These are phyloP conservation scores for Leishmania tarentolae DNA, from an alignment of 208 protist genomes.

Conservation along the genomic window DNA sequence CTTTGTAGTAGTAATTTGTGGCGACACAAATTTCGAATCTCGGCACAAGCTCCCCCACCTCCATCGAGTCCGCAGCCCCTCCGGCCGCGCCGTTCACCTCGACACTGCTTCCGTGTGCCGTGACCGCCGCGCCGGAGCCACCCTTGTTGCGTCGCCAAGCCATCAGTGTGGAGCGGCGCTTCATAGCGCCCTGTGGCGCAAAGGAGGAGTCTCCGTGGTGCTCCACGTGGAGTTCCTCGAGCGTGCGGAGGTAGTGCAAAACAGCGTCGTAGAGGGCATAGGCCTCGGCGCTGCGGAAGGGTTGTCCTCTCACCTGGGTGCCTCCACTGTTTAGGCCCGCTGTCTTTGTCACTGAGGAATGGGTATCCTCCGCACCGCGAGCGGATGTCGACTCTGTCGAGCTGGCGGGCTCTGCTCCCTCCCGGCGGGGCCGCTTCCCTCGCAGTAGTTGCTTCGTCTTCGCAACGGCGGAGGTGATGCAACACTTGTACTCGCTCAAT, in stretches of 20 bases:
- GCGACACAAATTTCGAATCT: slow-evolving; percentile 63
- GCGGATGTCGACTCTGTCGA: not conserved
- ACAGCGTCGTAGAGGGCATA: slow-evolving; percentile 69
- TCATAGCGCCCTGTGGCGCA: slow-evolving; percentile 4
- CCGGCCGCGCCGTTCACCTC: not conserved
- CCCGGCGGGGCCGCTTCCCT: slow-evolving; percentile 4
- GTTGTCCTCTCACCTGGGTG: slow-evolving; percentile 16
- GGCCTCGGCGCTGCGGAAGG: slow-evolving; percentile 43
- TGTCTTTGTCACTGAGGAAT: slow-evolving; percentile 16
- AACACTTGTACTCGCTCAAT: slow-evolving; percentile 1
- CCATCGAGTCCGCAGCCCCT: not conserved
- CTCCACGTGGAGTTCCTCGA: slow-evolving; percentile 34
- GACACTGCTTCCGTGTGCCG: not conserved
- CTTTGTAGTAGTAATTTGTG: slow-evolving; percentile 72
- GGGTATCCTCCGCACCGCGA: not conserved
- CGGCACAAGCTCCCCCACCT: slow-evolving; percentile 14
- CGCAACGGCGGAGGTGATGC: not conserved
- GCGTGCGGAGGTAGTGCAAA: slow-evolving; percentile 45
- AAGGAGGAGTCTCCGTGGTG: slow-evolving; percentile 19
- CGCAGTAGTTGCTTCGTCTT: slow-evolving; percentile 18
- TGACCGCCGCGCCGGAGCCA: not conserved
- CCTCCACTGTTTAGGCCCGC: slow-evolving; percentile 2
- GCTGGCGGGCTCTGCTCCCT: slow-evolving; percentile 2
- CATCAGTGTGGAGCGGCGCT: slow-evolving; percentile 26
- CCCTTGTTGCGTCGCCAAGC: slow-evolving; percentile 21